Evolutionary conservation across 805 yeast species (phyloP), one percentile per base, ranked within the genome.

Genomic region (Candida boidinii): DNA sequence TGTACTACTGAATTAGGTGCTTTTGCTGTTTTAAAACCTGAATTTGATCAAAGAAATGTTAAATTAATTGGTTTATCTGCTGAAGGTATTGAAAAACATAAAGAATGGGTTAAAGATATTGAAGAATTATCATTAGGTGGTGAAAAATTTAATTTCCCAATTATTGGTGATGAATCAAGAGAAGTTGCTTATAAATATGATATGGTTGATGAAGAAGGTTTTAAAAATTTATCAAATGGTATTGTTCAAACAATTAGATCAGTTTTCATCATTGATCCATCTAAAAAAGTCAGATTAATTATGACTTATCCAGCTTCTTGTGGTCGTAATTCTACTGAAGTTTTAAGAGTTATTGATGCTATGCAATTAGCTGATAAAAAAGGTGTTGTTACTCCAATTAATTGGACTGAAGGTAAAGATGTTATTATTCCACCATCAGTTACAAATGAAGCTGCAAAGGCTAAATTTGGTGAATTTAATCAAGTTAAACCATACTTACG

Each of bases 1-100:
- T 87, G 96, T 63, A 88, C 96, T 52, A 87, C 96, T 36, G 96
- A 87, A 67, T 71, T 87, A 54, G 95, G 96, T 46, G 95, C 95
- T 15, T 88, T 87, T 51, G 87, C 95, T 43, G 73, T 77, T 49
- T 73, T 86, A 62, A 83, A 85, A 66, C 85, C 87, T 35, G 95
- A 87, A 60, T 87, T 87, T 51, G 76, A 79, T 53, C 68, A 79
- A 62, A 77, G 96, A 69, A 75, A 76, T 54, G 83, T 80, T 56
- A 86, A 87, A 68, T 71, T 87, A 60, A 81, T 87, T 60, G 96
- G 96, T 42, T 68, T 87, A 47, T 82, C 94, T 35, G 90, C 95
- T 40, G 88, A 87, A 60, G 79, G 73, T 46, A 68, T 85, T 42
- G 82, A 79, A 46, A 69, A 77, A 38, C 96, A 87, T 68, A 68